Evolutionary conservation across 176 grass and related monocot species (phyloP), one percentile per base, ranked within the genome.

Genomic region (Avena atlantica): DNA sequence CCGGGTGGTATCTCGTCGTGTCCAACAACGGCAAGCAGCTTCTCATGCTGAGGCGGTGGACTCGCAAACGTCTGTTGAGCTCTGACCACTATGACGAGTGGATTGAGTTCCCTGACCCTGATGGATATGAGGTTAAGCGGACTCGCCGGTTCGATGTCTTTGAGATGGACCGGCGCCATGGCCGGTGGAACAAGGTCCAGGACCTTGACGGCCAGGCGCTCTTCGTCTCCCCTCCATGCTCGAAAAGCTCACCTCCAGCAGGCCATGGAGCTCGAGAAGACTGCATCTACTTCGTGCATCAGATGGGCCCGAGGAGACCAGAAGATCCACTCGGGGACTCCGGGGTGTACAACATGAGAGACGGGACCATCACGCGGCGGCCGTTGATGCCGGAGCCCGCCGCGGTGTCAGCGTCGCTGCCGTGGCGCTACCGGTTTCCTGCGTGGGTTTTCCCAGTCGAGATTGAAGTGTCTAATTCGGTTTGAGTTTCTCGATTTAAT

Each of bases 281-380:
- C 53, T 83, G 80, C 63, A 40, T 88, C 75, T 88, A 83, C 27
- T 83, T 87, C 29, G 12, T n/a, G 3, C 70, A 74, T 0, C 70
- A 74, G 70, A 24, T 74, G 0, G 70, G 12, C 9, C 42, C 11
- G 20, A 0, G 0, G 70, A 6, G 13, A 0, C 70, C 5, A 24
- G 44, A 47, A 13, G 70, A 74, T 8, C 70, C 70, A 13, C 76
- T 78, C 12, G 44, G 70, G 2, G 70, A 74, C 2, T 74, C 44
- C 17, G 76, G 53, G 3, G 74, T 55, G 25, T 76, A 55, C 25
- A 76, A 0, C 25, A 55, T 76, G 74, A 34, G 49, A 55, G 66
- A 70, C 21, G 78, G 42, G 19, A 37, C 20, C 67, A 74, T 74
- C 55, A 45, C 0, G 3, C 62, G 31, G 70, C 31, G 44, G n/a